Percentiles rank a stretch among this genome's conserved stretches.
phyloP scores from a whole-genome alignment of 306 rosid genomes.

The Erythrophleum fordii region DNA sequence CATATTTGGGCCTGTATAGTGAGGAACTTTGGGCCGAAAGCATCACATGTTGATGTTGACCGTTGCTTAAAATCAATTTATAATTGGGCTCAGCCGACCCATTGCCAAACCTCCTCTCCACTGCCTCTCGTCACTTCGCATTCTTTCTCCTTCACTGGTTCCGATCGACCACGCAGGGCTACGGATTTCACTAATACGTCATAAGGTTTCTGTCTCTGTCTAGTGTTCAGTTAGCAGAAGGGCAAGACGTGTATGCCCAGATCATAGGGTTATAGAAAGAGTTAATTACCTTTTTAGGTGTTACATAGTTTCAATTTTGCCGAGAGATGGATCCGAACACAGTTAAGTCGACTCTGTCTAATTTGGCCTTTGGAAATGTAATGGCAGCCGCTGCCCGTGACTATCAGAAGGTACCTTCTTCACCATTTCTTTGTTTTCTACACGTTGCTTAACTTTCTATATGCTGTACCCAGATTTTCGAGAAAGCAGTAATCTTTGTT shows the following conservation, averaged over 20 bases:
- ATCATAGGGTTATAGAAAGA: conserved; percentile 14
- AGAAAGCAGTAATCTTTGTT: neutral
- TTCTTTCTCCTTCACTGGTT: neutral
- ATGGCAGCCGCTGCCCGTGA: conserved; percentile 93
- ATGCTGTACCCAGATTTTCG: neutral
- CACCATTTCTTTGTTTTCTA: neutral
- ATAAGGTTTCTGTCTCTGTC: conserved; percentile 4
- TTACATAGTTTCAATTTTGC: neutral
- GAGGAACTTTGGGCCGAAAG: too few relatives aligned
- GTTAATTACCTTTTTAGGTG: neutral
- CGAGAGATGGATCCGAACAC: conserved; percentile 79
- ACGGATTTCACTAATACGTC: conserved; percentile 26
- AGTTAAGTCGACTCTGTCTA: conserved; percentile 80
- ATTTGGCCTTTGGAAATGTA: conserved; percentile 86
- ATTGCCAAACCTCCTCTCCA: neutral
- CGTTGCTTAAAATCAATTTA: neutral
- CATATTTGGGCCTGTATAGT: too few relatives aligned
- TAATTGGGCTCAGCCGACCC: neutral
- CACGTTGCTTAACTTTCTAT: neutral
- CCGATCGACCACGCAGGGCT: neutral
- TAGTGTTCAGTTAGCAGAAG: neutral
- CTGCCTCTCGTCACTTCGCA: neutral
- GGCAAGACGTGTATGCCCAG: neutral
- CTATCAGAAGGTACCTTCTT: conserved; percentile 67
- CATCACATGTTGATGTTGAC: neutral